These are phyloP conservation scores for Globisporangium middletonii DNA, from an alignment of 352 stramenopile species.

Conservation along the genomic window DNA sequence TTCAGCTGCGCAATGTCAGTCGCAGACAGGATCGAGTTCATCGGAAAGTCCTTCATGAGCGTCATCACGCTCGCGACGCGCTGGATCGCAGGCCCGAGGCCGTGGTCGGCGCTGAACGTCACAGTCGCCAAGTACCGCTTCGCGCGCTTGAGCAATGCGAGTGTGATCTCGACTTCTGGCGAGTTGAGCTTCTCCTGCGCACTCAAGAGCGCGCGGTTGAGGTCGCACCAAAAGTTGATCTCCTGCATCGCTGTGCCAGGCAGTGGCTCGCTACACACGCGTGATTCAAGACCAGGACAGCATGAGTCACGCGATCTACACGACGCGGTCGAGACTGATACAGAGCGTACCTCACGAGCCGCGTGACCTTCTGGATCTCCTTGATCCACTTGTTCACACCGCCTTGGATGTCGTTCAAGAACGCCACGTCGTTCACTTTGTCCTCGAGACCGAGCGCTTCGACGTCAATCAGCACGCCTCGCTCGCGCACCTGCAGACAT, in stretches of 20 bases:
- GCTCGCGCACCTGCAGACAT: slow-evolving; percentile 49
- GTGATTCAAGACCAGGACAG: slow-evolving; percentile 1
- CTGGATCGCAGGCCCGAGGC: slow-evolving; percentile 80
- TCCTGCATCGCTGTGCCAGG: slow-evolving; percentile 88
- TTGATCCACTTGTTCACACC: slow-evolving; percentile 94
- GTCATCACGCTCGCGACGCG: slow-evolving; percentile 87
- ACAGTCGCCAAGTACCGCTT: slow-evolving; percentile 89
- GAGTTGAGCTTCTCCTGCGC: slow-evolving; percentile 86
- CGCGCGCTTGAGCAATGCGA: slow-evolving; percentile 88
- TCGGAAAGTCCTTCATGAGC: slow-evolving; percentile 92
- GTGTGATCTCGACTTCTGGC: slow-evolving; percentile 87
- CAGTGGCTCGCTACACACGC: slow-evolving; percentile 55
- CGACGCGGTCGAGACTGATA: background rate
- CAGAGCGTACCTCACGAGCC: slow-evolving; percentile 54
- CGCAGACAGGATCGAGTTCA: slow-evolving; percentile 89
- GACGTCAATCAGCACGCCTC: slow-evolving; percentile 73
- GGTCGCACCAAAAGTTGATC: slow-evolving; percentile 94
- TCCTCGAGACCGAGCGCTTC: slow-evolving; percentile 77
- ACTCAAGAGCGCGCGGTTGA: slow-evolving; percentile 83
- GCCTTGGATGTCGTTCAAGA: slow-evolving; percentile 84
- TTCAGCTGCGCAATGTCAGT: slow-evolving; percentile 83
- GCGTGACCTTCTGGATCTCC: slow-evolving; percentile 93
- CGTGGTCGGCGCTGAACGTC: slow-evolving; percentile 89
- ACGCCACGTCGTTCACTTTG: slow-evolving; percentile 76
- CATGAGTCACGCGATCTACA: background rate